Evolutionary conservation across 257 asterid species (phyloP), one percentile per base, ranked within the genome.

Genomic region (Anisodus tanguticus): DNA sequence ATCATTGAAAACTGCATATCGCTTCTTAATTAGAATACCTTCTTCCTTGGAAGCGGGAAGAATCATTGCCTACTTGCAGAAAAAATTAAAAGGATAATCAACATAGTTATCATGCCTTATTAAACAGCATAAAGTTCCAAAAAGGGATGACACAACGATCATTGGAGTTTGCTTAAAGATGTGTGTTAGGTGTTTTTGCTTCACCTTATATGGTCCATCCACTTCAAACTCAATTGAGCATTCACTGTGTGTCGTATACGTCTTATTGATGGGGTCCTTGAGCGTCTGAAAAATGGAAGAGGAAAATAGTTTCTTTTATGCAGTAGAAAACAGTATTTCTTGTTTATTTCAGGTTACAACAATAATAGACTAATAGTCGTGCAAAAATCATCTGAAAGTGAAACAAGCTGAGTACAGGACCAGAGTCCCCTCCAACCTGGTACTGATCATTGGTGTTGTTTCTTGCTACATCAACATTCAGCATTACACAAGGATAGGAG

Each of bases 401-500:
- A 76, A 76, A 76, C 81, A 76, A 76, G 81, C 81, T 51, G 62
- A 76, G 81, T 53, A 76, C 64, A 51, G 63, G 64, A 76, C 47
- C 16, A 15, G 64, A 2, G 47, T 51, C 64, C 47, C 31, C 54
- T 86, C 63, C 19, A 31, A 94, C 99, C 99, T 96, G 98, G 90
- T 96, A 96, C 87, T 96, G 99, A 90, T 94, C 97, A 49, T 96
- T 96, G 81, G 99, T 96, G 84, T 96, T 96, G 92, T 96, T 94
- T 90, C 94, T 92, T 47, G 98, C 98, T 87, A 96, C 98, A 80
- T 94, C 99, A 85, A 95, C 99, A 84, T 96, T 96, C 87, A 96
- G 98, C 98, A 96, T 96, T 89, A 94, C 98, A 91, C 99, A 94
- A 55, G 99, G 99, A 92, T 96, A 96, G 86, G 99, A 96, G 89